Conservation (phyloP, 192 early-diverging fungal genomes). For the Coemansia sp. region DNA sequence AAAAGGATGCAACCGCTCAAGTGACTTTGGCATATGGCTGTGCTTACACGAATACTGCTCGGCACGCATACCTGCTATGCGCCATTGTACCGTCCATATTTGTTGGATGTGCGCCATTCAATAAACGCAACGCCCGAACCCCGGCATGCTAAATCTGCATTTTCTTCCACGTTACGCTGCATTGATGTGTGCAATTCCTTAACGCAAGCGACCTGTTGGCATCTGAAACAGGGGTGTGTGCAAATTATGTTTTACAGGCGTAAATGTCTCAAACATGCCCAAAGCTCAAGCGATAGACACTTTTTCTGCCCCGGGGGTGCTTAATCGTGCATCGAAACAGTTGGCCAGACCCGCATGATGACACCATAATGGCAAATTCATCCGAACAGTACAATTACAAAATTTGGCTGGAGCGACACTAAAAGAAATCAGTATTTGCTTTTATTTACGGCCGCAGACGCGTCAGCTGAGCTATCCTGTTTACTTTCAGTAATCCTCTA, state of each 20-base stretch:
- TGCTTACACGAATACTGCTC: neutral
- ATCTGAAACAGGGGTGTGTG: neutral
- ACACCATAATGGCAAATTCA: constrained; percentile 8
- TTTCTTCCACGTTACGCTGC: neutral
- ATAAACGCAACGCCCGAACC: neutral
- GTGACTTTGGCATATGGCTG: constrained; percentile 1
- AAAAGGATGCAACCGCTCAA: constrained; percentile 1
- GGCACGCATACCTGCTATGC: neutral
- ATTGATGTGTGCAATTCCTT: constrained; percentile 2
- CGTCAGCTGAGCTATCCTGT: neutral
- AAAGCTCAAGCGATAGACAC: too few relatives aligned
- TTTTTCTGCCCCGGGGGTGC: neutral
- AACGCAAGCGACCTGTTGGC: neutral
- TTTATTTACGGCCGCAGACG: neutral
- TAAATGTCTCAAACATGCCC: neutral
- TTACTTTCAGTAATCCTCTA: constrained; percentile 4
- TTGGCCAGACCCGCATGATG: neutral
- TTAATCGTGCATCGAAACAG: neutral
- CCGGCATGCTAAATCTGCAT: neutral
- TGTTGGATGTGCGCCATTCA: neutral
- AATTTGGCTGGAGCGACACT: neutral
- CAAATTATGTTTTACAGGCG: neutral
- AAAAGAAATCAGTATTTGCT: neutral
- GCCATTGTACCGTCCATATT: neutral
- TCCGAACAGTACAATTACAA: neutral